Base-by-base conservation (phyloP, 495 filamentous ascomycete species). In the Penicillium cosmopolitanum region DNA sequence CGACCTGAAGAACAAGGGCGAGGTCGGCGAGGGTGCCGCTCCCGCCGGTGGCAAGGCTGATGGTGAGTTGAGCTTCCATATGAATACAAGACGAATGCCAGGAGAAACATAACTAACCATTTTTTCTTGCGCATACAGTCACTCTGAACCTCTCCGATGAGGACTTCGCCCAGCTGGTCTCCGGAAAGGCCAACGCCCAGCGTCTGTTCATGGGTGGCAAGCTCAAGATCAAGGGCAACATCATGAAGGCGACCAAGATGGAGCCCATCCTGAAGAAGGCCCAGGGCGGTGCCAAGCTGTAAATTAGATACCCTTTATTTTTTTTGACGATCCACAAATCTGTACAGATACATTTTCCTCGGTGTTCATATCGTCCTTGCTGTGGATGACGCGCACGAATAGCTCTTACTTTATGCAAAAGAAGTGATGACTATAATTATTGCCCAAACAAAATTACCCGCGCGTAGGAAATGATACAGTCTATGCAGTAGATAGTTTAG, bases 241-340 rank as follows among this genome's bases (percentile, higher is more conserved):
- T 98, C 50, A 98, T 98, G 96, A 96, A 96, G 85, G 95, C 95
- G 23, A 97, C 95, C 46, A 97, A 96, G 87, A 87, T 95, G 77
- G 92, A 97, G 75, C 92, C 93, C 53, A 87, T 97, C 70, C 79
- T 98, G 61, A 92, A 93, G 84, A 96, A 93, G 81, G 90, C 92
- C 58, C 87, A 89, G 73, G 84, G 82, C 61, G 92, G 90, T 80
- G 86, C 92, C 65, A 97, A 96, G 81, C 80, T 96, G 77, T 94
- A 83, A 79, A 77, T 44, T 73, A 75, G 66, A 76, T 76, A 75
- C 75, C 73, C 72, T 38, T 59, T 57, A 55, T 48, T 48, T 43
- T 48, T 48, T 43, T 56, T 51, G 40, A 58, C 21, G 46, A 53
- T 13, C 44, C 55, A 36, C 33, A 43, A 58, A 65, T 43, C 2